Evolutionary conservation across 2,329 filamentous ascomycete genomes (phyloP).

Genomic region (Aureobasidium sp.): DNA sequence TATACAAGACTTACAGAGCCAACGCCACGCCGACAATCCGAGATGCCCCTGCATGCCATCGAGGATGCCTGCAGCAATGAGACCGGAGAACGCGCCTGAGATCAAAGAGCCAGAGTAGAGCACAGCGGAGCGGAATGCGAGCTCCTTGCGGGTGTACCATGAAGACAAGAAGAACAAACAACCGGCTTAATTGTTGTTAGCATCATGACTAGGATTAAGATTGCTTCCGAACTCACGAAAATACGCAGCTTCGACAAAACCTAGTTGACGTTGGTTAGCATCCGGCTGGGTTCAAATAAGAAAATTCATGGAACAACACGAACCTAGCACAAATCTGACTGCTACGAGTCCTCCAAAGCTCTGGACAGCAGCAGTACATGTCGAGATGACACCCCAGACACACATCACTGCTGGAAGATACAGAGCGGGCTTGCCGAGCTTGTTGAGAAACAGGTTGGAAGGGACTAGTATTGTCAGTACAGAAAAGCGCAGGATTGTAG

Average conservation of each 20-base stretch:
- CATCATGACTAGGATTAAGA: neutral
- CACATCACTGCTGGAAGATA: constrained; percentile 30
- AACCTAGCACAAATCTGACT: constrained; percentile 29
- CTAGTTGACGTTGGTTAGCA: constrained; percentile 20
- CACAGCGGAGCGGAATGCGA: constrained; percentile 45
- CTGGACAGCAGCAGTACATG: constrained; percentile 28
- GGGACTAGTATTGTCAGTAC: constrained; percentile 27
- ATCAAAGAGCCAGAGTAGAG: constrained; percentile 47
- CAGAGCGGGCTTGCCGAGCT: constrained; percentile 28
- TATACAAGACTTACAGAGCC: constrained; percentile 20
- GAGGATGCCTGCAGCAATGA: constrained; percentile 48
- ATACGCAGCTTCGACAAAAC: constrained; percentile 41
- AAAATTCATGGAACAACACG: neutral
- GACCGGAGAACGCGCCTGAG: constrained; percentile 46
- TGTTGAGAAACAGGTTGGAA: constrained; percentile 33
- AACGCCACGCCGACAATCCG: constrained; percentile 32
- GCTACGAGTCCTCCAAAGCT: constrained; percentile 32
- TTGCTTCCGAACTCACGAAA: neutral
- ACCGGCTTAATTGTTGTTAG: constrained; percentile 26
- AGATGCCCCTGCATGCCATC: constrained; percentile 30
- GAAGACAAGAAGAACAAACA: constrained; percentile 44
- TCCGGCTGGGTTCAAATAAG: too few species aligned
- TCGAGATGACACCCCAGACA: constrained; percentile 31
- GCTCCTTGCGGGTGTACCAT: constrained; percentile 49
- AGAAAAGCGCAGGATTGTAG: constrained; percentile 30